A percentile compares a stretch with the other conserved stretches of the same genome.
These are phyloP conservation scores for Cudoniella acicularis DNA, from an alignment of 495 filamentous ascomycete species.

Conservation along the genomic window DNA sequence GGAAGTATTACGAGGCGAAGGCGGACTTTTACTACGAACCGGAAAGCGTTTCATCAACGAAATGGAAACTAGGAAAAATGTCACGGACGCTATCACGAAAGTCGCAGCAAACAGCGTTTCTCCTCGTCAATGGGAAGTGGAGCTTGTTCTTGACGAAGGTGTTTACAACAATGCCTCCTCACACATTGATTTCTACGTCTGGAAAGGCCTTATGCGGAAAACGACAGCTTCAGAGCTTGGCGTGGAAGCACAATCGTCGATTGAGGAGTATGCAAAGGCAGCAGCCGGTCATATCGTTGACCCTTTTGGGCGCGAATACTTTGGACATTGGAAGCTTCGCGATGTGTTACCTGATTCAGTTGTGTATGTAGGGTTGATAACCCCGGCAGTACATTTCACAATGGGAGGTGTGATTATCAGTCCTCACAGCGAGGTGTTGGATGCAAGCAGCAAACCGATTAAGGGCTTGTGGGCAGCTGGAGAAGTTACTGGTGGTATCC, in stretches of 20 bases:
- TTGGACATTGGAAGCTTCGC: conserved; percentile 49
- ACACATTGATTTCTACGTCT: conserved; percentile 56
- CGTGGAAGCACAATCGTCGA: conserved; percentile 31
- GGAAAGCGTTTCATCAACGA: conserved; percentile 56
- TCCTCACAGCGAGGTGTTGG: conserved; percentile 37
- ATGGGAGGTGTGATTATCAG: conserved; percentile 54
- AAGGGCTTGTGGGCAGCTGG: conserved; percentile 49
- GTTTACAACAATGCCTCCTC: conserved; percentile 42
- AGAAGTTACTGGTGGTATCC: conserved; percentile 53
- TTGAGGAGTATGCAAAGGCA: conserved; percentile 42
- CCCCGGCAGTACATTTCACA: conserved; percentile 58
- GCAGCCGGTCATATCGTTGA: conserved; percentile 35
- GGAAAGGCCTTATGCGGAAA: conserved; percentile 52
- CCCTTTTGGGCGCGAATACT: conserved; percentile 38
- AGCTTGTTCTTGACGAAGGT: conserved; percentile 54
- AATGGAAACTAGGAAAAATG: conserved; percentile 48
- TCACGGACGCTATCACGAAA: conserved; percentile 45
- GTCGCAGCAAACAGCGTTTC: conserved; percentile 23
- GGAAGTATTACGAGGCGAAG: conserved; percentile 55
- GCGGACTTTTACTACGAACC: conserved; percentile 44
- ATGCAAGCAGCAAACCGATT: conserved; percentile 32
- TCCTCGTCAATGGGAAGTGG: conserved; percentile 49
- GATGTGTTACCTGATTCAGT: conserved; percentile 32
- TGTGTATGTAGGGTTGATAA: conserved; percentile 52
- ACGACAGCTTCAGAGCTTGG: conserved; percentile 47